phyloP scores from a whole-genome alignment of 331 rosid species.

The Cydonia oblonga region DNA sequence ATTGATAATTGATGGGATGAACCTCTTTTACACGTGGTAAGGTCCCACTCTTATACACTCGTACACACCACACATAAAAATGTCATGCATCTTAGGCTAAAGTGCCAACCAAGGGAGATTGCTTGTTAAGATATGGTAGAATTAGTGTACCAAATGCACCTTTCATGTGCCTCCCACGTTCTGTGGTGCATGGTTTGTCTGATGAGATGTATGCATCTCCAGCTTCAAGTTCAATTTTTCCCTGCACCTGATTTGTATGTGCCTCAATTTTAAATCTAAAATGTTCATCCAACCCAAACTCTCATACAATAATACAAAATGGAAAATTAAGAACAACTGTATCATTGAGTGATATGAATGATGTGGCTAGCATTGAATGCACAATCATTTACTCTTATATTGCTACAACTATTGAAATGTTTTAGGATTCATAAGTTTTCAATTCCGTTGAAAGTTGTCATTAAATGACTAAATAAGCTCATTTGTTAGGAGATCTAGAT shows the following conservation, averaged over 20 bases:
- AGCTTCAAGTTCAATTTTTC: conserved; percentile 5
- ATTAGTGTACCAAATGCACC: conserved; percentile 10
- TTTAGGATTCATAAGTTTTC: not conserved
- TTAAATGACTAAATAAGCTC: no score
- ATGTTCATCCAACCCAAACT: not conserved
- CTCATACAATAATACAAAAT: not conserved
- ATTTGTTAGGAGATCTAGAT: no score
- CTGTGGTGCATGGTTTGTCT: conserved; percentile 38
- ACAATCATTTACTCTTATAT: no score
- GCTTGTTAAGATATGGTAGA: not conserved
- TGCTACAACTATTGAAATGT: not conserved
- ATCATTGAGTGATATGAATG: no score
- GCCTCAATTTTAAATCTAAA: conserved; percentile 4
- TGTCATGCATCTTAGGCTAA: not conserved
- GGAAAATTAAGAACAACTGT: no score
- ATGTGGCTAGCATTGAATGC: no score
- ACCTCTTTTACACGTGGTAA: not conserved
- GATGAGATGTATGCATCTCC: conserved; percentile 24
- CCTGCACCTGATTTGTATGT: conserved; percentile 33
- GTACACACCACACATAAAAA: not conserved
- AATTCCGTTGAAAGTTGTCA: no score
- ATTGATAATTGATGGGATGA: not conserved
- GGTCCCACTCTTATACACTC: not conserved
- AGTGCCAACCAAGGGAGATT: conserved; percentile 11
- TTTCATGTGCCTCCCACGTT: conserved; percentile 52